Conservation (phyloP, 2,329 filamentous ascomycete species). For the Cryphonectria parasitica region DNA sequence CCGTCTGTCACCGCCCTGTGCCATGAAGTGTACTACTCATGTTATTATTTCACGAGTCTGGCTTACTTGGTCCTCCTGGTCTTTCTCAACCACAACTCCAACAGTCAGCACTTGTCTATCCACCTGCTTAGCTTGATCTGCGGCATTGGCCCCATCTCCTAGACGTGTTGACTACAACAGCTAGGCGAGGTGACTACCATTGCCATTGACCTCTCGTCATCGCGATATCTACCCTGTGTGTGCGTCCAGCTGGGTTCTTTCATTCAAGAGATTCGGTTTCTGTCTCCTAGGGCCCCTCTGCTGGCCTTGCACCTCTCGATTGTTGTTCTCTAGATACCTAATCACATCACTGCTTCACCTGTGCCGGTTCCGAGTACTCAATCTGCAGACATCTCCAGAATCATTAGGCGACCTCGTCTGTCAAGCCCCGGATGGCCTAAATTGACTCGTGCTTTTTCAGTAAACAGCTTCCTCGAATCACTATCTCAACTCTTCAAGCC, state of each 20-base stretch:
- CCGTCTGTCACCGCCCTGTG: not conserved
- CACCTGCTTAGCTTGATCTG: not conserved
- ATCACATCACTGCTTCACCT: not conserved
- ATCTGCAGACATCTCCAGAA: not conserved
- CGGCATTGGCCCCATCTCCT: slow-evolving; percentile 16
- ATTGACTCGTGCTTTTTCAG: slow-evolving; percentile 6
- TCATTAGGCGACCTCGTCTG: not conserved
- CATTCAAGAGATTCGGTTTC: not conserved
- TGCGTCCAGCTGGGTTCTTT: not conserved
- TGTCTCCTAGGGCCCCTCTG: not conserved
- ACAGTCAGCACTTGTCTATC: slow-evolving; percentile 26
- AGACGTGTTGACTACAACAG: not conserved
- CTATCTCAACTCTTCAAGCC: not conserved
- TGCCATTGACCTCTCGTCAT: slow-evolving; percentile 7
- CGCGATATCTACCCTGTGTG: slow-evolving; percentile 14
- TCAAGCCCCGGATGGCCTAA: not conserved
- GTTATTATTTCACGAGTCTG: not conserved
- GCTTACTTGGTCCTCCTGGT: slow-evolving; percentile 19
- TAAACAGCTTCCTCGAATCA: slow-evolving; percentile 6
- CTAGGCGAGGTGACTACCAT: slow-evolving; percentile 8
- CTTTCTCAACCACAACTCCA: slow-evolving; percentile 7
- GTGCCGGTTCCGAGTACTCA: not conserved
- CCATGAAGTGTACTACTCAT: not conserved
- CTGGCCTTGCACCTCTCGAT: not conserved
- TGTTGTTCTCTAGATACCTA: not conserved